phyloP scores from a whole-genome alignment of 2,329 filamentous ascomycete species.

The Tolypocladium pustulatum region DNA sequence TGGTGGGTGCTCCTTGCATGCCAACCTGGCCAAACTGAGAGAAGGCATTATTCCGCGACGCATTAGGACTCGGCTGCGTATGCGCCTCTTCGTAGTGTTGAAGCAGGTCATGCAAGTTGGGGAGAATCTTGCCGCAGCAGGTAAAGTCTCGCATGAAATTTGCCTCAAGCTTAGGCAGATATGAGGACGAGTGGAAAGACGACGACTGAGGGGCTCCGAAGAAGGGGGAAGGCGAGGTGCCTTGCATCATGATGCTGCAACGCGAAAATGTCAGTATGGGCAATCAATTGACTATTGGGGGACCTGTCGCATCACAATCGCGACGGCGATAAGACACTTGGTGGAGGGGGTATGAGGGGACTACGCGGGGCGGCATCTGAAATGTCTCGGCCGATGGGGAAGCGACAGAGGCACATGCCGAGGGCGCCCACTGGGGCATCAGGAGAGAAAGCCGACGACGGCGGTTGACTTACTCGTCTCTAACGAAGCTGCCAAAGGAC shows the following conservation, averaged over 20 bases:
- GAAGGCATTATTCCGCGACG: conserved; percentile 28
- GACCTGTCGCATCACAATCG: not conserved
- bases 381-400: conserved; percentile 1
- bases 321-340: not conserved
- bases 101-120: conserved; percentile 86
- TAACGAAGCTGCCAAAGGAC: conserved; percentile 92
- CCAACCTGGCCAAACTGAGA: conserved; percentile 27
- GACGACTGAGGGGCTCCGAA: conserved; percentile 65
- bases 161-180: conserved; percentile 90
- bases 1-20: conserved; percentile 19
- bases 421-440: not conserved
- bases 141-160: conserved; percentile 97
- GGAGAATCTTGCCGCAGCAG: conserved; percentile 82
- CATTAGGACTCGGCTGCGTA: conserved; percentile 51
- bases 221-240: conserved; percentile 72
- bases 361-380: not conserved
- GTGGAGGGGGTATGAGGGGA: not conserved
- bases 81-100: conserved; percentile 97
- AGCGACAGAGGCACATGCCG: not conserved
- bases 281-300: not conserved
- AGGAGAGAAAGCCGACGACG: conserved; percentile 6
- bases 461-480: conserved; percentile 73
- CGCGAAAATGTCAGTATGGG: not conserved
- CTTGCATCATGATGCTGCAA: conserved; percentile 81
- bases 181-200: conserved; percentile 92